Evolutionary conservation across 2,329 filamentous ascomycete species (phyloP), one percentile per base, ranked within the genome.

Genomic region (Phialophora expanda): DNA sequence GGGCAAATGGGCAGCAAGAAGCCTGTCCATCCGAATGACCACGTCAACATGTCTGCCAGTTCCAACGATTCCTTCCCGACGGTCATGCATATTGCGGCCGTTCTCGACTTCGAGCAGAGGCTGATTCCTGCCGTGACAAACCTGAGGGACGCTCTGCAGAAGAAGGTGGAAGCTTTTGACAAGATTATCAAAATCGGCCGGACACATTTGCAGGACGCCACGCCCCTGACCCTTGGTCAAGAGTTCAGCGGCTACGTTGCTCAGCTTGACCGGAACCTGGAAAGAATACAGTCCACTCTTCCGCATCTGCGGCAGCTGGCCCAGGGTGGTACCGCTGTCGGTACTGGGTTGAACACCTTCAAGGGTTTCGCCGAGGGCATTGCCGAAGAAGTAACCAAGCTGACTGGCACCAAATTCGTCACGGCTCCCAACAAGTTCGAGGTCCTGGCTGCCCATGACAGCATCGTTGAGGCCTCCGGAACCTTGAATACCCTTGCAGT

Each of bases 11-110:
- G 95, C 74, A 89, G 85, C 87, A 98, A 98, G 89, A 97, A 96
- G 85, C 95, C 95, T 30, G 95, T 99, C 71, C 95, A 99, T 83
- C 95, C 95, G 76, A 99, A 98, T 82, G 95, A 99, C 84, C 95
- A 99, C 80, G 95, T 99, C 81, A 99, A 99, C 87, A 96, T 96
- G 88, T 96, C 91, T 71, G 95, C 95, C 73, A 97, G 93, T 57
- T 98, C 95, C 76, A 99, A 99, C 84, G 95, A 99, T 79, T 97
- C 94, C 73, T 99, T 99, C 87, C 95, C 95, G 50, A 98, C 95
- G 72, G 95, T 97, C 78, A 99, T 99, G 95, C 95, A 98, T 85
- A 97, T 99, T 77, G 94, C 95, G 67, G 94, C 94, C 70, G 93
- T 98, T 56, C 86, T 98, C 67, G 95, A 98, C 80, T 86, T 97